phyloP scores from a whole-genome alignment of 148 eudicot genomes.

The Talinum fruticosum region DNA sequence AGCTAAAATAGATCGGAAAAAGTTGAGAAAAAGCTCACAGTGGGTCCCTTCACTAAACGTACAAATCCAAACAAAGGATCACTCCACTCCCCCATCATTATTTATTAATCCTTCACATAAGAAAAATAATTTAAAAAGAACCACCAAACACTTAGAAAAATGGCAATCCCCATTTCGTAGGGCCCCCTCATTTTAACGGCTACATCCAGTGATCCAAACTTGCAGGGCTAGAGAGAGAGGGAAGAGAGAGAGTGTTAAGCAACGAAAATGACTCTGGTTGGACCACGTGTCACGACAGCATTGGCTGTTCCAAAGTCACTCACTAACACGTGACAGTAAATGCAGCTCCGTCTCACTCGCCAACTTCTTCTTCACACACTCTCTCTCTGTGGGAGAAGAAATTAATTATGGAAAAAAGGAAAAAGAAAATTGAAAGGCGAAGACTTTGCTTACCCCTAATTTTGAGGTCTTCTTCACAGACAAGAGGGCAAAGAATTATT shows the following conservation, averaged over 20 bases:
- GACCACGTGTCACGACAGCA: slow-evolving; percentile 16
- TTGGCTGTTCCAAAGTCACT: not conserved
- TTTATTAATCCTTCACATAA: not conserved
- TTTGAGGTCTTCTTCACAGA: slow-evolving; percentile 9
- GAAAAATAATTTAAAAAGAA: not conserved
- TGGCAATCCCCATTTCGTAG: not conserved
- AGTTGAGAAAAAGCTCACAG: not conserved
- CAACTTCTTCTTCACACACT: slow-evolving; percentile 17
- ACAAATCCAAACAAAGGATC: slow-evolving; percentile 18
- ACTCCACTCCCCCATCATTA: not conserved
- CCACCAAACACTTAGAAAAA: slow-evolving; percentile 9
- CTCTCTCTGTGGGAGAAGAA: not conserved
- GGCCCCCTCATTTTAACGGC: slow-evolving; percentile 18
- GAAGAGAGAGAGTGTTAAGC: not conserved
- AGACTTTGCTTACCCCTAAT: slow-evolving; percentile 15
- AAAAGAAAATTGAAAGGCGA: not conserved
- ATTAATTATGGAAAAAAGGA: not conserved
- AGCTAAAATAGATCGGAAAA: not conserved
- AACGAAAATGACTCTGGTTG: not conserved
- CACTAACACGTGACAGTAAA: slow-evolving; percentile 33
- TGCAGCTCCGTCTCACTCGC: slow-evolving; percentile 40
- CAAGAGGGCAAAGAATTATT: not conserved
- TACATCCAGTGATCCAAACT: slow-evolving; percentile 17
- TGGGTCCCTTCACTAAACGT: slow-evolving; percentile 12
- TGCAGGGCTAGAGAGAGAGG: not conserved